phyloP scores from a whole-genome alignment of 257 asterid genomes.

The Jacaranda mimosifolia region DNA sequence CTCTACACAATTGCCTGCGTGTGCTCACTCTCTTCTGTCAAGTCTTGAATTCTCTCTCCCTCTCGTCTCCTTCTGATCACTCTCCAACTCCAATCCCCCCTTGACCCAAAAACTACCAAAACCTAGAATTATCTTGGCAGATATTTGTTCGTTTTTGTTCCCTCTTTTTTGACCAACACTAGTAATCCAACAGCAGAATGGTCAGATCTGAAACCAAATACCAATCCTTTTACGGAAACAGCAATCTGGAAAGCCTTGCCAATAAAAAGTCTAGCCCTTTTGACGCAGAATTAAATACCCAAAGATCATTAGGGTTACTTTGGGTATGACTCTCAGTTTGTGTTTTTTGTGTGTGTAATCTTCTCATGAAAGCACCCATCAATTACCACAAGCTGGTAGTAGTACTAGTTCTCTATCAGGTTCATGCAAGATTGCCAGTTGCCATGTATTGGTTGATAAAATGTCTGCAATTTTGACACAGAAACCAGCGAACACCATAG shows the following conservation, averaged over 20 bases:
- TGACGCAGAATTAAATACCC: not conserved
- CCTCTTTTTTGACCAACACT: not conserved
- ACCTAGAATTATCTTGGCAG: too few relatives aligned
- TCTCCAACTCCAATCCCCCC: too few relatives aligned
- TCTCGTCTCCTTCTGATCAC: not conserved
- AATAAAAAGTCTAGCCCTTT: not conserved
- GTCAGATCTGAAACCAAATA: slow-evolving; percentile 49
- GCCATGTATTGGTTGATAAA: not conserved
- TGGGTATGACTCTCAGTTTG: not conserved
- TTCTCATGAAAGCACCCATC: not conserved
- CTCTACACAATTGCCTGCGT: slow-evolving; percentile 52
- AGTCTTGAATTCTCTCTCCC: slow-evolving; percentile 24
- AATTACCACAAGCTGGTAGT: too few relatives aligned
- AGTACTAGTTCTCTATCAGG: not conserved
- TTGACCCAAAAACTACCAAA: too few relatives aligned
- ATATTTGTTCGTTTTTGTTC: not conserved
- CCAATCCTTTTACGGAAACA: slow-evolving; percentile 1
- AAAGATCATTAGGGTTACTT: slow-evolving; percentile 30
- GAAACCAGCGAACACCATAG: not conserved
- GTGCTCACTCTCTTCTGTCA: slow-evolving; percentile 76
- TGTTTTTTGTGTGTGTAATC: not conserved
- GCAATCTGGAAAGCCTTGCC: not conserved
- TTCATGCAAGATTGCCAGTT: not conserved
- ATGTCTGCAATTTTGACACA: not conserved
- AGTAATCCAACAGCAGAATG: not conserved